A percentile compares a stretch with the other conserved stretches of the same genome.
These are phyloP conservation scores for Didymella arachidicola DNA, from an alignment of 2,329 filamentous ascomycete species.

Conservation along the genomic window DNA sequence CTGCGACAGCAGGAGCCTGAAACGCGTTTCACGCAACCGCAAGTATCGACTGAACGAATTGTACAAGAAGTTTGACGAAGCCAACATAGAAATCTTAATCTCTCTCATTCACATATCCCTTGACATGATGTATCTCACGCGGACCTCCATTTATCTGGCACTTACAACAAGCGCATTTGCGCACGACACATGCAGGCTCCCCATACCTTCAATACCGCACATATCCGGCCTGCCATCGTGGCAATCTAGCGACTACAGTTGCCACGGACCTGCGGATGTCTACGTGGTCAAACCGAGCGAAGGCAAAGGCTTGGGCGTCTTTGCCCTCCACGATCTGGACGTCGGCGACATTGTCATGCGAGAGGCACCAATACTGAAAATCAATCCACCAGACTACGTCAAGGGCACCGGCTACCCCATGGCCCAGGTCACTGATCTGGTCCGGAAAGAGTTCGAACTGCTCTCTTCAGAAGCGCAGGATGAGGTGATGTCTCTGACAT, in stretches of 20 bases:
- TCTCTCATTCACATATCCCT: background rate
- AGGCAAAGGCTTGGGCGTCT: slow-evolving; percentile 55
- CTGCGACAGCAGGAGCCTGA: slow-evolving; percentile 22
- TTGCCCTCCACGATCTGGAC: slow-evolving; percentile 49
- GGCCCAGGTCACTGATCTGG: slow-evolving; percentile 29
- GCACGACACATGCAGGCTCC: slow-evolving; percentile 23
- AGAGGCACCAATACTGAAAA: slow-evolving; percentile 51
- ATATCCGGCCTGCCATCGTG: slow-evolving; percentile 22
- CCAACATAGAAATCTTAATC: background rate
- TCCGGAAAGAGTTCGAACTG: slow-evolving; percentile 35
- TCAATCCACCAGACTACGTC: slow-evolving; percentile 37
- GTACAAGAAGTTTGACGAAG: slow-evolving; percentile 9
- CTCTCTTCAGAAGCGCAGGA: slow-evolving; percentile 32
- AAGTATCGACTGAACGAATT: background rate
- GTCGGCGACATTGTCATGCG: slow-evolving; percentile 52
- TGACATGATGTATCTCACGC: slow-evolving; percentile 3
- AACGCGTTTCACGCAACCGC: slow-evolving; percentile 19
- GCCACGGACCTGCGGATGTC: slow-evolving; percentile 34
- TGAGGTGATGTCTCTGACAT: slow-evolving; percentile 40
- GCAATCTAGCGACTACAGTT: slow-evolving; percentile 30
- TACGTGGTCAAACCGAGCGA: slow-evolving; percentile 44
- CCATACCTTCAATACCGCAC: slow-evolving; percentile 15
- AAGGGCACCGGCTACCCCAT: slow-evolving; percentile 41
- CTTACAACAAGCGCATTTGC: slow-evolving; percentile 4
- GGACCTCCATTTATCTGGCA: background rate